phyloP scores from a whole-genome alignment of 768 basidiomycete species.

The Mycena metata region DNA sequence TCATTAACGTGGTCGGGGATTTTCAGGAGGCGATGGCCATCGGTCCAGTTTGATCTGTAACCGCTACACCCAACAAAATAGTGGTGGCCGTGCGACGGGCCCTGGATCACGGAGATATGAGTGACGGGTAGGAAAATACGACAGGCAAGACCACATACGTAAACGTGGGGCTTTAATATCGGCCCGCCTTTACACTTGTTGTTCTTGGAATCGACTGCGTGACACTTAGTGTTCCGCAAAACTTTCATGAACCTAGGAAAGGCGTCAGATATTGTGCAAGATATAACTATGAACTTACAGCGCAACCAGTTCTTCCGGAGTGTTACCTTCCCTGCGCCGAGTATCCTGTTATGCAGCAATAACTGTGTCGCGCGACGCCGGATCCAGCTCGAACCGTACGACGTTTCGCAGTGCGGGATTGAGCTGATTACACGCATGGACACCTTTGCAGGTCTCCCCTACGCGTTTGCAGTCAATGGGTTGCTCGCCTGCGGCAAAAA shows the following conservation, averaged over 20 bases:
- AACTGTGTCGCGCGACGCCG: background rate
- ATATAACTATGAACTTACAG: conserved; percentile 8
- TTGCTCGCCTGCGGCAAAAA: conserved; percentile 5
- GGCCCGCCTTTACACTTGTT: conserved; percentile 13
- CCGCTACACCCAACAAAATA: conserved; percentile 18
- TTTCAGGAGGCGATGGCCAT: background rate
- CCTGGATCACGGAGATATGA: background rate
- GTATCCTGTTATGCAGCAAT: conserved; percentile 7
- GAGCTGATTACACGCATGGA: conserved; percentile 11
- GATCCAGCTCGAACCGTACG: background rate
- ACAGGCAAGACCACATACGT: background rate
- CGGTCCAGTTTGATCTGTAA: background rate
- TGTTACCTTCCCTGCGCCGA: conserved; percentile 22
- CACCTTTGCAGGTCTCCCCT: conserved; percentile 14
- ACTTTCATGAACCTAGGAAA: conserved; percentile 1
- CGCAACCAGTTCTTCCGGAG: conserved; percentile 8
- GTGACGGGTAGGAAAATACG: background rate
- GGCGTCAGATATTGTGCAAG: background rate
- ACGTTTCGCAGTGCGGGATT: background rate
- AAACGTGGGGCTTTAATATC: conserved; percentile 1
- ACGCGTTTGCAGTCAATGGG: background rate
- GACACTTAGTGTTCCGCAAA: conserved; percentile 5
- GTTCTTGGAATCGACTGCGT: conserved; percentile 6
- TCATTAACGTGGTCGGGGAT: conserved; percentile 23
- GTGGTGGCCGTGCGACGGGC: conserved; percentile 1